These are phyloP conservation scores for Artemisia argyi DNA, from an alignment of 129 eudicot genomes.

Conservation along the genomic window DNA sequence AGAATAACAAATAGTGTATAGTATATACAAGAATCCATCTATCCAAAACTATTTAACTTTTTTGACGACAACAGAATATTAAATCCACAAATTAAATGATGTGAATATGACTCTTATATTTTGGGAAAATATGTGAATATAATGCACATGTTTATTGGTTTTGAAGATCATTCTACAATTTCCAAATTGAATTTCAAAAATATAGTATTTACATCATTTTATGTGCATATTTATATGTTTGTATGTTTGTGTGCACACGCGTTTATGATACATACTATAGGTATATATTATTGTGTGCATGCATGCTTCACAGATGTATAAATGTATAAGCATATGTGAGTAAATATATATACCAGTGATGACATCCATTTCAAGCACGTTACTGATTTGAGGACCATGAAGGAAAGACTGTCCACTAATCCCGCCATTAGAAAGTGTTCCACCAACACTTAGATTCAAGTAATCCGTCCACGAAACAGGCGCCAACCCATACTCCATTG, in stretches of 20 bases:
- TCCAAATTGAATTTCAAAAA: too few relatives aligned
- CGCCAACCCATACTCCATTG: slow-evolving; percentile 55
- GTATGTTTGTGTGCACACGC: too few relatives aligned
- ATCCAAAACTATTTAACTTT: too few relatives aligned
- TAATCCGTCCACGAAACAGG: slow-evolving; percentile 95
- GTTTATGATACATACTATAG: too few relatives aligned
- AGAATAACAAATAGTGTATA: too few relatives aligned
- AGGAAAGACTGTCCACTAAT: slow-evolving; percentile 63
- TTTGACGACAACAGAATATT: too few relatives aligned
- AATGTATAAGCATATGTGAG: not conserved
- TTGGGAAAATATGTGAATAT: too few relatives aligned
- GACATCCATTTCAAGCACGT: slow-evolving; percentile 79
- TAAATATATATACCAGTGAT: slow-evolving; percentile 56
- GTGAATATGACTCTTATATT: too few relatives aligned
- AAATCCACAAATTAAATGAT: too few relatives aligned
- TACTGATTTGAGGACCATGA: slow-evolving; percentile 84
- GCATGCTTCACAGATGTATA: not conserved
- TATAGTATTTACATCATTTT: not conserved
- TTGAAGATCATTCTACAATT: too few relatives aligned
- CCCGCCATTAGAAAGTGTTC: slow-evolving; percentile 88
- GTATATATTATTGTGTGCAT: not conserved
- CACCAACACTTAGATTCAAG: slow-evolving; percentile 75
- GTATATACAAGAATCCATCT: too few relatives aligned
- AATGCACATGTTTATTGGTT: too few relatives aligned
- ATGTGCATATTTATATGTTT: not conserved